Conservation (phyloP, 2,329 filamentous ascomycete genomes). For the Epichloe elymi region DNA sequence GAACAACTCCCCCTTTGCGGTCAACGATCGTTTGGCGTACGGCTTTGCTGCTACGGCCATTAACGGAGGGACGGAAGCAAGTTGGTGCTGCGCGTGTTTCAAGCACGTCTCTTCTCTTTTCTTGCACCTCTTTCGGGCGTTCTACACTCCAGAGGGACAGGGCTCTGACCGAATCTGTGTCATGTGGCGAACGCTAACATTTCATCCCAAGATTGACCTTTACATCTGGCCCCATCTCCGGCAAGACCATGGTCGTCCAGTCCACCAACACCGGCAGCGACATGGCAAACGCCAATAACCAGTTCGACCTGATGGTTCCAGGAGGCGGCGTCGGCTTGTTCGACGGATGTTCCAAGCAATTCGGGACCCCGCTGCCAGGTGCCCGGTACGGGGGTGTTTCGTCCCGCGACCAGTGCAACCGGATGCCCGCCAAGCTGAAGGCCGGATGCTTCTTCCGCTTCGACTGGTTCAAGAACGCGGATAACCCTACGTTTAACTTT, state of each 20-base stretch:
- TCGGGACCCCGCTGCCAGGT: slow-evolving; percentile 27
- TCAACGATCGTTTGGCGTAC: slow-evolving; percentile 45
- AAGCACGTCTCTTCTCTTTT: slow-evolving; percentile 21
- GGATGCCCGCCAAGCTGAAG: slow-evolving; percentile 39
- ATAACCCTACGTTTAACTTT: slow-evolving; percentile 44
- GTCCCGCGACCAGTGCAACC: slow-evolving; percentile 35
- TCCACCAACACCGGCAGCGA: slow-evolving; percentile 44
- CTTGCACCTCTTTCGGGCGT: neutral
- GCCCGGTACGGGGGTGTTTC: slow-evolving; percentile 44
- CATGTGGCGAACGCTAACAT: neutral
- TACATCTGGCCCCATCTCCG: slow-evolving; percentile 34
- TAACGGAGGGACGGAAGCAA: slow-evolving; percentile 38
- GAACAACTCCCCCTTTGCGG: slow-evolving; percentile 48
- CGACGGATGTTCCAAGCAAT: slow-evolving; percentile 38
- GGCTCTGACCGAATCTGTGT: no score
- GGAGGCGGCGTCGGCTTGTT: slow-evolving; percentile 43
- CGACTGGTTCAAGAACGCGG: slow-evolving; percentile 47
- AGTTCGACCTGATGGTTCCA: slow-evolving; percentile 36
- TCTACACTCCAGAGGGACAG: neutral
- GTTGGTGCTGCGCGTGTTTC: slow-evolving; percentile 57
- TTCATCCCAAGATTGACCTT: slow-evolving; percentile 31
- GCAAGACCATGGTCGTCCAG: slow-evolving; percentile 52
- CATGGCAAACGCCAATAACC: neutral
- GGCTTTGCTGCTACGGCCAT: slow-evolving; percentile 51
- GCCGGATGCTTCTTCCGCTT: slow-evolving; percentile 50